Percentiles rank a stretch among this genome's conserved stretches.
These are phyloP conservation scores for Carnegiea gigantea DNA, from an alignment of 179 eudicot genomes.

Conservation along the genomic window DNA sequence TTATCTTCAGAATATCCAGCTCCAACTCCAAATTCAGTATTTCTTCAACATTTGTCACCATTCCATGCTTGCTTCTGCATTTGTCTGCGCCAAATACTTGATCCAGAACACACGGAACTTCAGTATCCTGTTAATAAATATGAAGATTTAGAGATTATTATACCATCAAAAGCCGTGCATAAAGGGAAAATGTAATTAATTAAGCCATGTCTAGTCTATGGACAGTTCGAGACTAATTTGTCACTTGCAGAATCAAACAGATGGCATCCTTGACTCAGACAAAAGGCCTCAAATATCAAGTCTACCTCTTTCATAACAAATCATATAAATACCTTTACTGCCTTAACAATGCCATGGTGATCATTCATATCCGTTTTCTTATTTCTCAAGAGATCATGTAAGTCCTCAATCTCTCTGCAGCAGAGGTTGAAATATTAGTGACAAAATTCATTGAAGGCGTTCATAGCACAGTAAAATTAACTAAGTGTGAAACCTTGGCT, in stretches of 20 bases:
- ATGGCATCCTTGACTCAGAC: not conserved
- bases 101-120: conserved; percentile 35
- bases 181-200: not conserved
- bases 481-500: not conserved
- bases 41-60: conserved; percentile 44
- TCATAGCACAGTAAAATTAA: not conserved
- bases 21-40: conserved; percentile 76
- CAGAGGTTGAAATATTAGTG: not conserved
- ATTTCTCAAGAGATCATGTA: conserved; percentile 41
- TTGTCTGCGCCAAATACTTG: conserved; percentile 26
- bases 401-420: conserved; percentile 66
- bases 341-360: conserved; percentile 35
- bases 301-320: not conserved
- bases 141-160: conserved; percentile 5
- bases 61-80: conserved; percentile 22
- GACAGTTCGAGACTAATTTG: not conserved
- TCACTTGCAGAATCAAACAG: not conserved
- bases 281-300: not conserved
- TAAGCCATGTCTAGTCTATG: not conserved
- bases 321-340: conserved; percentile 50
- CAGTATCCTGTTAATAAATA: conserved; percentile 46
- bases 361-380: conserved; percentile 30
- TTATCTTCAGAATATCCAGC: conserved; percentile 73
- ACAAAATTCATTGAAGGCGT: not conserved
- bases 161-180: not conserved